These are phyloP conservation scores for Ceratocystis alfenasii DNA, from an alignment of 2,329 filamentous ascomycete genomes.

Conservation along the genomic window DNA sequence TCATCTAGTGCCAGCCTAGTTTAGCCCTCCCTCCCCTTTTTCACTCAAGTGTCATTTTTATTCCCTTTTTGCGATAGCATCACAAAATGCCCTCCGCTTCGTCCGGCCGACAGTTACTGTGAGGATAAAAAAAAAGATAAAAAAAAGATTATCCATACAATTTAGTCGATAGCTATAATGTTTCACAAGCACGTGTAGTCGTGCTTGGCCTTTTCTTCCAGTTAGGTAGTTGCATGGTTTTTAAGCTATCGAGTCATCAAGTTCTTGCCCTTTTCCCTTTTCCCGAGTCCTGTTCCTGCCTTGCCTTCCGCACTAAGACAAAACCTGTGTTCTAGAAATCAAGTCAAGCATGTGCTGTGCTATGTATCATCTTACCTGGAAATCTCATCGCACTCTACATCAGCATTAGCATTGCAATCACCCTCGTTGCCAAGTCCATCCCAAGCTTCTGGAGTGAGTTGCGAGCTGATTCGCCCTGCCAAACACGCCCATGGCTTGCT, in stretches of 20 bases:
- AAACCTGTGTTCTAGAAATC: neutral
- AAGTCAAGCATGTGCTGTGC: neutral
- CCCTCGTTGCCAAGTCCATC: too few relatives aligned
- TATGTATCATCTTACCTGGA: neutral
- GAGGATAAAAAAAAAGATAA: too few relatives aligned
- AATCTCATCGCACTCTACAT: neutral
- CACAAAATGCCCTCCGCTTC: too few relatives aligned
- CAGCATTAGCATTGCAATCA: too few relatives aligned
- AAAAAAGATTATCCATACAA: too few relatives aligned
- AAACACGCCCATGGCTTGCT: neutral
- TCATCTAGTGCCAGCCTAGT: too few relatives aligned
- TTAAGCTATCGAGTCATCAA: conserved; percentile 1
- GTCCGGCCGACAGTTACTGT: too few relatives aligned
- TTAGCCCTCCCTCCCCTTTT: too few relatives aligned
- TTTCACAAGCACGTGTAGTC: conserved; percentile 1
- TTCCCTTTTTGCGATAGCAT: too few relatives aligned
- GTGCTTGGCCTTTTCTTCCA: too few relatives aligned
- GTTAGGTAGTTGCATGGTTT: neutral
- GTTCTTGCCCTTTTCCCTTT: neutral
- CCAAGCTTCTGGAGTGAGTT: neutral
- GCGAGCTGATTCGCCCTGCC: neutral
- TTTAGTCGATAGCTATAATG: neutral
- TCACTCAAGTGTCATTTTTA: too few relatives aligned
- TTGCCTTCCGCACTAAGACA: neutral
- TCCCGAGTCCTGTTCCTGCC: neutral